Percentiles rank a stretch among this genome's conserved stretches.
phyloP scores from a whole-genome alignment of 116 monocot species.

The Dioscorea cayenensis region DNA sequence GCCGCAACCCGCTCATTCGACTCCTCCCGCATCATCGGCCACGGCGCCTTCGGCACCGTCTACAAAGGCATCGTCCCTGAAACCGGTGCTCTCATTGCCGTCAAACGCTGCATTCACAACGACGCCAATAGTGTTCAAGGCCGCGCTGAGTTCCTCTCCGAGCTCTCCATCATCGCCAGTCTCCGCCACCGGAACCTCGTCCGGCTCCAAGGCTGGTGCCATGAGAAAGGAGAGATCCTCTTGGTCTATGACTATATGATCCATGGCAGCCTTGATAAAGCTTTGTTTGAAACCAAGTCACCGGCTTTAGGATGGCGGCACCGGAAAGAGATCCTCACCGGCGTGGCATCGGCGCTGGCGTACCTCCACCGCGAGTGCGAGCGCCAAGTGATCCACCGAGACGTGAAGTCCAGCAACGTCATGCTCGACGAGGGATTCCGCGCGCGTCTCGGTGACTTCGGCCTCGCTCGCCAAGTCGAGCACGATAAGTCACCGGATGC shows the following conservation, averaged over 20 bases:
- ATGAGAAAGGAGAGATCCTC: constrained; percentile 87
- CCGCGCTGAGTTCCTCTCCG: constrained; percentile 76
- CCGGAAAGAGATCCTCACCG: constrained; percentile 59
- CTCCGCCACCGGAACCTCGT: constrained; percentile 89
- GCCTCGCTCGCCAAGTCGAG: constrained; percentile 74
- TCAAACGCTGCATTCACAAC: constrained; percentile 67
- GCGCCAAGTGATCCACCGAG: constrained; percentile 86
- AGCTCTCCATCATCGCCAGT: constrained; percentile 91
- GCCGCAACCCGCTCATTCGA: constrained; percentile 65
- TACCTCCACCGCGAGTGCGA: constrained; percentile 98
- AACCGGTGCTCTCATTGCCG: constrained; percentile 70
- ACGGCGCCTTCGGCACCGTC: constrained; percentile 91
- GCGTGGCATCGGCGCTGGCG: constrained; percentile 88
- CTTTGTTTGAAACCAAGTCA: constrained; percentile 42
- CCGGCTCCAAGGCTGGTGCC: constrained; percentile 84
- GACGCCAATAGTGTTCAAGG: constrained; percentile 26
- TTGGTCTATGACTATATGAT: constrained; percentile 96
- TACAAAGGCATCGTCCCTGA: constrained; percentile 87
- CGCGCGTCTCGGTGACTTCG: constrained; percentile 88
- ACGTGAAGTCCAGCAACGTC: constrained; percentile 98
- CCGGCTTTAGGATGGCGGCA: constrained; percentile 56
- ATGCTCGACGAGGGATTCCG: constrained; percentile 91
- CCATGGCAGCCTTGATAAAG: constrained; percentile 90
- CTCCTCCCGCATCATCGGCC: constrained; percentile 63
- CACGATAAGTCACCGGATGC: constrained; percentile 81